Evolutionary conservation across 441 rosid genomes (phyloP), one percentile per base, ranked within the genome.

Genomic region (Metrosideros polymorpha): DNA sequence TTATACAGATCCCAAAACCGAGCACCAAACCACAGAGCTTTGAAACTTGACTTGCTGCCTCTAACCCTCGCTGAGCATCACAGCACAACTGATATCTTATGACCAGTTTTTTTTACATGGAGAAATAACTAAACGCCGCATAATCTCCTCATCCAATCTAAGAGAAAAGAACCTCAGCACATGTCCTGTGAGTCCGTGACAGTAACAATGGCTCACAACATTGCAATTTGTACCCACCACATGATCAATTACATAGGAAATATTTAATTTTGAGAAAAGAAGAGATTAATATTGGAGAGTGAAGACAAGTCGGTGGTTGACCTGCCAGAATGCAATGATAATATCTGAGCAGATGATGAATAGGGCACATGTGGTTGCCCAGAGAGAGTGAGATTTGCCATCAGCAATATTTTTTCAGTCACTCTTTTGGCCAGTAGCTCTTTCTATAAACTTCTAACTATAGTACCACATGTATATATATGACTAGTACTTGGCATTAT

Each of bases 281-380:
- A 51, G 42, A 55, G 57, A 83, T 30, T 52, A 43, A 84, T 17
- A 42, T 8, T 39, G 19, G 85, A 42, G 43, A 82, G 61, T 35
- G 79, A 59, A 24, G 85, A 47, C 85, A 82, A 86, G 15, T n/a
- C 63, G 35, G 85, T 82, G 32, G 87, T 82, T 86, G 85, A 86
- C 51, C 55, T 76, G 66, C 82, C 87, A 32, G 61, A 82, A 45
- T 39, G 24, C 27, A 32, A 71, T 22, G 79, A 71, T 6, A 22
- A 9, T 35, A 66, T 35, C 32, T 25, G 84, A 24, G 84, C 9
- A 32, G 54, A 51, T 18, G 59, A 51, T 82, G 43, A n/a, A 29
- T 7, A 30, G 59, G 32, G 84, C 55, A 82, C 84, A 66, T 66
- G 47, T 1, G 79, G 79, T 7, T 71, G n/a, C 79, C 59, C 45